A percentile compares a stretch with the other conserved stretches of the same genome.
Conservation (phyloP, 306 rosid species). For the Parietaria judaica region DNA sequence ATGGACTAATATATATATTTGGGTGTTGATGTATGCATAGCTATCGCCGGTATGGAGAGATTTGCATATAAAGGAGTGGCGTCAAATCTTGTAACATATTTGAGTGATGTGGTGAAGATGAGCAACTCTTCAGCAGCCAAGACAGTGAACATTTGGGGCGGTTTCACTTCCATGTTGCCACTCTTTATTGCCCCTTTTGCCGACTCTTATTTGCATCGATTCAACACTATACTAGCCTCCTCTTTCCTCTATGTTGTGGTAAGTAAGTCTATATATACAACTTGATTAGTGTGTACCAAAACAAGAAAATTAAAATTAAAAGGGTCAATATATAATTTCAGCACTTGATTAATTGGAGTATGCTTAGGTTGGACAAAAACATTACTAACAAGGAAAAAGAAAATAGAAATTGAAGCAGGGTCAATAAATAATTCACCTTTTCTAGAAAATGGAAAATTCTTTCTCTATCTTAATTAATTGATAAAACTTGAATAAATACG, state of each 20-base stretch:
- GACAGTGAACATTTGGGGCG: constrained; percentile 75
- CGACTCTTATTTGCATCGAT: constrained; percentile 69
- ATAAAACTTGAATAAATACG: too few species aligned
- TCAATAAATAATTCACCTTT: too few species aligned
- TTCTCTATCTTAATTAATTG: too few species aligned
- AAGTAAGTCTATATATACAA: constrained; percentile 25
- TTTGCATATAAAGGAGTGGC: constrained; percentile 90
- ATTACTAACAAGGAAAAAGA: too few species aligned
- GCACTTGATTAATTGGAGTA: too few species aligned
- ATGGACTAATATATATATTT: neutral
- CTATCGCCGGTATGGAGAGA: constrained; percentile 85
- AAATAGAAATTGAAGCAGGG: too few species aligned
- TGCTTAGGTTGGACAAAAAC: too few species aligned
- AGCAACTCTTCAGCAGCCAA: constrained; percentile 91
- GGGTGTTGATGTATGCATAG: constrained; percentile 18
- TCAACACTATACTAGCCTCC: constrained; percentile 57
- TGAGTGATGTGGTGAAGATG: constrained; percentile 70
- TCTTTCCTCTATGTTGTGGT: constrained; percentile 68
- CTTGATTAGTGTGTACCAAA: too few species aligned
- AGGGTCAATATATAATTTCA: too few species aligned
- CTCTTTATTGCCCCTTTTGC: constrained; percentile 78
- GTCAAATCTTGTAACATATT: constrained; percentile 69
- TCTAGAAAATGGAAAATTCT: too few species aligned
- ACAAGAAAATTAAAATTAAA: too few species aligned
- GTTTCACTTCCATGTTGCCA: constrained; percentile 84